phyloP scores from a whole-genome alignment of 805 yeast species.

The Lipomyces chichibuensis region DNA sequence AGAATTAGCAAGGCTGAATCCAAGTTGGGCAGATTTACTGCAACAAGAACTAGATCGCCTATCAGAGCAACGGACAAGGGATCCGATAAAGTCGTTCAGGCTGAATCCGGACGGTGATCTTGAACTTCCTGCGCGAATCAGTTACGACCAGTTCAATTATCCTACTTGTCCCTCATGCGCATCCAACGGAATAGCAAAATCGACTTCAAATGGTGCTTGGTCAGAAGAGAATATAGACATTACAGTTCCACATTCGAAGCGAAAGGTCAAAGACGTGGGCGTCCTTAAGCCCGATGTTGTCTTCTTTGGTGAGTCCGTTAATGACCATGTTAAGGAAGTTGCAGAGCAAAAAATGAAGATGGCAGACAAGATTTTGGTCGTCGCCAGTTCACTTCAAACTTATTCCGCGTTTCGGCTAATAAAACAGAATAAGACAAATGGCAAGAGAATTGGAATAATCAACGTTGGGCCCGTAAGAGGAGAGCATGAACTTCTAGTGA shows the following conservation, averaged over 20 bases:
- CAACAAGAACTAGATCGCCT: constrained; percentile 28
- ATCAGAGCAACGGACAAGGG: constrained; percentile 11
- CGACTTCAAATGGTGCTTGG: constrained; percentile 17
- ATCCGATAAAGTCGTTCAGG: constrained; percentile 28
- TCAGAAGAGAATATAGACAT: constrained; percentile 13
- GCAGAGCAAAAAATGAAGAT: constrained; percentile 32
- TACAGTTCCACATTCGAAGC: constrained; percentile 17
- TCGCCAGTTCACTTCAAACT: constrained; percentile 39
- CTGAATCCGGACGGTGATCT: constrained; percentile 39
- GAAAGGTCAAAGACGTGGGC: constrained; percentile 34
- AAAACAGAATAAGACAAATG: constrained; percentile 31
- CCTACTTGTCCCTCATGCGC: constrained; percentile 38
- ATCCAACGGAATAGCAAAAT: constrained; percentile 17
- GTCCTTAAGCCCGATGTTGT: constrained; percentile 39
- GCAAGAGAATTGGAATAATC: constrained; percentile 36
- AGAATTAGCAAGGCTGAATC: constrained; percentile 32
- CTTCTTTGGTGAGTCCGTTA: constrained; percentile 40
- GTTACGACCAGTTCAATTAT: constrained; percentile 37
- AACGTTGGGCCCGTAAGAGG: constrained; percentile 39
- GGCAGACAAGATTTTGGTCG: constrained; percentile 36
- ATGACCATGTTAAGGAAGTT: constrained; percentile 19
- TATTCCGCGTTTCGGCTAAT: constrained; percentile 40
- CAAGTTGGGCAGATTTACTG: constrained; percentile 35
- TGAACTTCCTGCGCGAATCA: constrained; percentile 32
- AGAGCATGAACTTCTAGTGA: constrained; percentile 35